Conservation (phyloP, 305 asterid species). For the Striga hermonthica region DNA sequence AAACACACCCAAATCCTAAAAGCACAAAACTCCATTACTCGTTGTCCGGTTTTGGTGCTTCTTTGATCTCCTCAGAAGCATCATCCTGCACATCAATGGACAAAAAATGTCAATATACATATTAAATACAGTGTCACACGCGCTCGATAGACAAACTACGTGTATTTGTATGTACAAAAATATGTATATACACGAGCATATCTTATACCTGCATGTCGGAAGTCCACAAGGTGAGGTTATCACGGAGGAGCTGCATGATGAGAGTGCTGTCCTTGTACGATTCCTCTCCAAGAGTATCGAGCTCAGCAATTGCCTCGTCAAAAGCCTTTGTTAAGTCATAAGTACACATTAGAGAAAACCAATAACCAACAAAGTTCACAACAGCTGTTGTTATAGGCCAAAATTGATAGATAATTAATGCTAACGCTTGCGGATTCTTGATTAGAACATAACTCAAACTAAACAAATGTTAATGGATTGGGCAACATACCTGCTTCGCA, state of each 20-base stretch:
- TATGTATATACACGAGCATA: neutral
- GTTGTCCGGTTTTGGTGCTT: conserved; percentile 45
- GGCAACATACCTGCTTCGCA: conserved; percentile 67
- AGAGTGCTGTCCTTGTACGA: conserved; percentile 63
- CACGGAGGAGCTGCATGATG: conserved; percentile 65
- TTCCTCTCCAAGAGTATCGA: conserved; percentile 63
- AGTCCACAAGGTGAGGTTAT: conserved; percentile 63
- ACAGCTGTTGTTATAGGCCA: neutral
- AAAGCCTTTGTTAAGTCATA: conserved; percentile 40
- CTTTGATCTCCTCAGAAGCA: conserved; percentile 51
- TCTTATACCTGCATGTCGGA: conserved; percentile 55
- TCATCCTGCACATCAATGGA: conserved; percentile 40
- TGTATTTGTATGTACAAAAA: neutral
- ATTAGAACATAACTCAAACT: no score
- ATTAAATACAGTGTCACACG: neutral
- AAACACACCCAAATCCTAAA: conserved; percentile 32
- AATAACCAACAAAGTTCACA: neutral
- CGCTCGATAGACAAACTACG: neutral
- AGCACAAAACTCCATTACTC: conserved; percentile 34
- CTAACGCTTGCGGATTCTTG: neutral
- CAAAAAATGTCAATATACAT: conserved; percentile 8
- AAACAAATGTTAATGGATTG: no score
- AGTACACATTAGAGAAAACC: neutral
- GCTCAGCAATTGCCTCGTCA: conserved; percentile 62
- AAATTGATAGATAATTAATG: neutral